These are phyloP conservation scores for Erodium trifolium DNA, from an alignment of 441 rosid species.

Conservation along the genomic window DNA sequence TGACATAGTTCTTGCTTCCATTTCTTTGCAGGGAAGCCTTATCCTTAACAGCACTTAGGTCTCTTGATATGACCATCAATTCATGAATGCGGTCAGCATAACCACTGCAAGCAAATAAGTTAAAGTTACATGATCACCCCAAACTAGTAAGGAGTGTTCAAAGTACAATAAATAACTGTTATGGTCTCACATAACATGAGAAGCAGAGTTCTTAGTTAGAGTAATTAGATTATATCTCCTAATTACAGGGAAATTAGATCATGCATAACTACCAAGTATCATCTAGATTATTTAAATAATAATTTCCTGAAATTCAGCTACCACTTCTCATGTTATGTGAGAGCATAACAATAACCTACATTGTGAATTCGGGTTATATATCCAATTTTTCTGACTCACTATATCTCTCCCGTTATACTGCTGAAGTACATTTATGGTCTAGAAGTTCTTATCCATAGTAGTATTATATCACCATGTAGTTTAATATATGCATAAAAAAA, in stretches of 20 bases:
- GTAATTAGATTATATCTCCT: no score
- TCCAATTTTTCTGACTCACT: background rate
- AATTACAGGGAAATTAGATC: no score
- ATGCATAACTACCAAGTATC: no score
- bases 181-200: no score
- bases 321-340: no score
- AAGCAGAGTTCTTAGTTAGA: no score
- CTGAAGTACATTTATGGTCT: conserved; percentile 6
- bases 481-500: background rate
- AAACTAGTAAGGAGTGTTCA: conserved; percentile 11
- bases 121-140: background rate
- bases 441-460: background rate
- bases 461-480: conserved; percentile 2
- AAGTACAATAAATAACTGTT: conserved; percentile 14
- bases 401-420: background rate
- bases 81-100: conserved; percentile 99
- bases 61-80: conserved; percentile 76
- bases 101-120: conserved; percentile 50
- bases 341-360: no score
- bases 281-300: no score
- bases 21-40: conserved; percentile 54
- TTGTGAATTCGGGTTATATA: conserved; percentile 4
- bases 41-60: conserved; percentile 51
- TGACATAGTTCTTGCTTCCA: conserved; percentile 61
- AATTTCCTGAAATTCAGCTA: no score